Evolutionary conservation across 2,329 filamentous ascomycete genomes (phyloP), one percentile per base, ranked within the genome.

Genomic region (Xylariaceae sp.): DNA sequence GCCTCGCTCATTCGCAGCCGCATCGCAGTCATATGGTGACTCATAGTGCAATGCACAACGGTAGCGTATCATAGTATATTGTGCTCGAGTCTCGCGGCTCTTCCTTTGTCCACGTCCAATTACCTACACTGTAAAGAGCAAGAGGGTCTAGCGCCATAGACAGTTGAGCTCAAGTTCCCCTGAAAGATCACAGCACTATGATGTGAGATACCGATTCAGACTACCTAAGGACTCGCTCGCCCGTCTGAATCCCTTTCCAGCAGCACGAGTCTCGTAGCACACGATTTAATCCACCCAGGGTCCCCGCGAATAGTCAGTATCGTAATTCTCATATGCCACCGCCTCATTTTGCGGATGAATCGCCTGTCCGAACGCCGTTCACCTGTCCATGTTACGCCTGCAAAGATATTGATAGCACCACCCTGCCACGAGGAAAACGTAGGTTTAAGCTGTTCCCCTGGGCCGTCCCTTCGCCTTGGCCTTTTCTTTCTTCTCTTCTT

Each of bases 401-500:
- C 40, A 53, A 51, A 53, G 49, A 57, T 21, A 34, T n/a, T 12
- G 26, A 34, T 22, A 19, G 42, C 43, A 32, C 10, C 3, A 15
- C 13, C 37, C n/a, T 19, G 16, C 12, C 29, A 39, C 37, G 21
- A 7, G 15, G 6, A 19, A 9, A 34, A 32, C 21, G 5, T 42
- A 30, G 29, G 30, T 40, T 47, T 55, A 65, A 1, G 57, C 65
- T 12, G 60, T 58, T 46, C 84, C 87, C 58, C 89, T 84, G 13
- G 92, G 92, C 75, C 92, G 96, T 5, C 87, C 80, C 76, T 96
- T 99, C 19, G 84, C 82, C 60, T 89, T 89, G 61, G 92, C 92
- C 81, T 97, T 99, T 61, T 92, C 89, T 77, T 96, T 96, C 67
- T 92, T 92, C 54, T 95, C 90, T 59, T 89, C 84, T 80, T 96